A percentile compares a stretch with the other conserved stretches of the same genome.
These are phyloP conservation scores for Zymoseptoria tritici DNA, from an alignment of 2,329 filamentous ascomycete genomes.

Conservation along the genomic window DNA sequence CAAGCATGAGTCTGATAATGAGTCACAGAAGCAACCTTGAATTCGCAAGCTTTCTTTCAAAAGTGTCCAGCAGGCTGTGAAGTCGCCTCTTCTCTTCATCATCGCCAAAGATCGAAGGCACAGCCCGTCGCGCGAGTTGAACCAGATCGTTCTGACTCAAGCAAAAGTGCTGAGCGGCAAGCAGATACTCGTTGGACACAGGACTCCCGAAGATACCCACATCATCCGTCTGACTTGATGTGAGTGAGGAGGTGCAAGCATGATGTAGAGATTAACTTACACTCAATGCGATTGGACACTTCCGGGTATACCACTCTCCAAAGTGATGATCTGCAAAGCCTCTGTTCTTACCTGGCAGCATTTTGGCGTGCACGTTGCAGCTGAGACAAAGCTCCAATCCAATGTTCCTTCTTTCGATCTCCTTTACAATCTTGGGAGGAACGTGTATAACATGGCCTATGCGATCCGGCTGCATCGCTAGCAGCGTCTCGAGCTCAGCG, in stretches of 20 bases:
- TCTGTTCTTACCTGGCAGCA: slow-evolving; percentile 48
- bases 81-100: slow-evolving; percentile 55
- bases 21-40: background rate
- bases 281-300: slow-evolving; percentile 56
- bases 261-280: slow-evolving; percentile 44
- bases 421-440: slow-evolving; percentile 49
- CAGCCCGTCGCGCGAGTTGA: slow-evolving; percentile 51
- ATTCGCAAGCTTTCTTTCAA: background rate
- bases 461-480: slow-evolving; percentile 59
- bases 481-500: slow-evolving; percentile 55
- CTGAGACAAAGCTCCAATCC: slow-evolving; percentile 71
- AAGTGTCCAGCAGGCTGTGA: slow-evolving; percentile 11
- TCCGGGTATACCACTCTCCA: slow-evolving; percentile 58
- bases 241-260: slow-evolving; percentile 10
- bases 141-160: slow-evolving; percentile 46
- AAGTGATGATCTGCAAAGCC: slow-evolving; percentile 67
- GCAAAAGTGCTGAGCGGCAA: slow-evolving; percentile 64
- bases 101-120: slow-evolving; percentile 60
- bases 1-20: background rate
- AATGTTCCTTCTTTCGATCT: slow-evolving; percentile 49
- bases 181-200: slow-evolving; percentile 67
- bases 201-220: slow-evolving; percentile 73
- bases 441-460: slow-evolving; percentile 76
- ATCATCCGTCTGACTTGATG: slow-evolving; percentile 61
- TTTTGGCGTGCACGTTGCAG: slow-evolving; percentile 70